These are phyloP conservation scores for Tetrapisispora phaffii DNA, from an alignment of 805 yeast species.

Conservation along the genomic window DNA sequence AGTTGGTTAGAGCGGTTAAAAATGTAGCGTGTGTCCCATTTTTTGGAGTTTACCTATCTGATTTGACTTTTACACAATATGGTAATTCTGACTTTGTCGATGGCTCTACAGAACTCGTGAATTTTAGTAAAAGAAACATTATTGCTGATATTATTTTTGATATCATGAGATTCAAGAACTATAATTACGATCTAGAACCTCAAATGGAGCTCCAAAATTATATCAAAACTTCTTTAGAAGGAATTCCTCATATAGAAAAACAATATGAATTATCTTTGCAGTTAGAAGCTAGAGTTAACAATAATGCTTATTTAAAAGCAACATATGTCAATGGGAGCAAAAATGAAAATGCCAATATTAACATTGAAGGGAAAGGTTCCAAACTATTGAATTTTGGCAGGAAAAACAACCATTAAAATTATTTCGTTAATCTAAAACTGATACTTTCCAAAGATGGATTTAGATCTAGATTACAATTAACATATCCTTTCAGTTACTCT, in stretches of 20 bases:
- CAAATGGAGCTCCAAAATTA: conserved; percentile 55
- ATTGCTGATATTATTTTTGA: conserved; percentile 64
- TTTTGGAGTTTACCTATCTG: conserved; percentile 80
- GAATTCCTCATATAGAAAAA: conserved; percentile 59
- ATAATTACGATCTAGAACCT: conserved; percentile 45
- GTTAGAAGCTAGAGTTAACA: conserved; percentile 46
- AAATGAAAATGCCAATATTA: neutral
- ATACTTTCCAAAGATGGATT: too few species aligned
- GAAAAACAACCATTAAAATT: conserved; percentile 1
- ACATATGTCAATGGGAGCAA: neutral
- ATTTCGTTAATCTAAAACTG: neutral
- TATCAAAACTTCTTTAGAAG: conserved; percentile 19
- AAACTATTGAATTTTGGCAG: conserved; percentile 2
- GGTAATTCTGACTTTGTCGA: conserved; percentile 74
- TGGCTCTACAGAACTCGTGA: conserved; percentile 48
- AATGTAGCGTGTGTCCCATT: conserved; percentile 82
- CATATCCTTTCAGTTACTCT: too few species aligned
- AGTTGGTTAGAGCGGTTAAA: conserved; percentile 54
- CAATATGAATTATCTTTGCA: conserved; percentile 64
- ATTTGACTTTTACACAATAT: conserved; percentile 74
- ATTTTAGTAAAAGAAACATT: conserved; percentile 65
- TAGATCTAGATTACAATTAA: too few species aligned
- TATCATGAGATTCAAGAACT: conserved; percentile 56
- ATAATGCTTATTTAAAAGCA: neutral
- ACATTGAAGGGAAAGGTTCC: neutral